phyloP scores from a whole-genome alignment of 371 early-diverging fungal species.

The Mucor saturninus region DNA sequence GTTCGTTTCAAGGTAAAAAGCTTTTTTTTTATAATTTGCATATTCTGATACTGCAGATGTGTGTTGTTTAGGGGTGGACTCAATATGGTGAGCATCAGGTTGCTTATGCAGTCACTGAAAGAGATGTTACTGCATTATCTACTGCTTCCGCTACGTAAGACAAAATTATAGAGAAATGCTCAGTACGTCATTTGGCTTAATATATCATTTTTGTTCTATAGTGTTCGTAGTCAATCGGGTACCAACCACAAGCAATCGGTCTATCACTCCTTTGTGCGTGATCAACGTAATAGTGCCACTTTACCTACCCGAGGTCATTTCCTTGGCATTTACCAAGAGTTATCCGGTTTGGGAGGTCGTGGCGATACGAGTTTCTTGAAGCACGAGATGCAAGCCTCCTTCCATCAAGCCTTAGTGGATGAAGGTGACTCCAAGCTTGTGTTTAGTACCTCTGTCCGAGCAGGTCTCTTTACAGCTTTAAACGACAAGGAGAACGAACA shows the following conservation, averaged over 20 bases:
- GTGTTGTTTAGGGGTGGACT: conserved; percentile 33
- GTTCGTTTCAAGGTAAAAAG: conserved; percentile 30
- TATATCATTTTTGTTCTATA: conserved; percentile 29
- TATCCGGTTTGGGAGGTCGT: conserved; percentile 66
- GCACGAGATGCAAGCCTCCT: conserved; percentile 66
- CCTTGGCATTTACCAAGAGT: conserved; percentile 52
- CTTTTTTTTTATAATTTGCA: conserved; percentile 5
- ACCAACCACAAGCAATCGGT: conserved; percentile 81
- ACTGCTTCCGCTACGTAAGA: conserved; percentile 73
- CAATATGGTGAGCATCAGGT: conserved; percentile 68
- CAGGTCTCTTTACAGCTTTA: conserved; percentile 67
- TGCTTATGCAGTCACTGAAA: conserved; percentile 69
- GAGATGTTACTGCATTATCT: conserved; percentile 70
- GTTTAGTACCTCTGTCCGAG: conserved; percentile 42
- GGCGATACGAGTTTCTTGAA: conserved; percentile 83
- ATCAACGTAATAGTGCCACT: conserved; percentile 74
- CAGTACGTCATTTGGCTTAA: neutral
- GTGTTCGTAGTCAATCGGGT: conserved; percentile 85
- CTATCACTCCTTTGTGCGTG: conserved; percentile 66
- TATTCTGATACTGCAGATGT: no score
- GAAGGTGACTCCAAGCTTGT: conserved; percentile 30
- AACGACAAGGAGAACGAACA: conserved; percentile 40
- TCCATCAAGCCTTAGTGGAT: conserved; percentile 31
- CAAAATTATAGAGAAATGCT: no score
- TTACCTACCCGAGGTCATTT: conserved; percentile 79